Conservation (phyloP, 371 early-diverging fungal species). For the Mucor plumbeus region DNA sequence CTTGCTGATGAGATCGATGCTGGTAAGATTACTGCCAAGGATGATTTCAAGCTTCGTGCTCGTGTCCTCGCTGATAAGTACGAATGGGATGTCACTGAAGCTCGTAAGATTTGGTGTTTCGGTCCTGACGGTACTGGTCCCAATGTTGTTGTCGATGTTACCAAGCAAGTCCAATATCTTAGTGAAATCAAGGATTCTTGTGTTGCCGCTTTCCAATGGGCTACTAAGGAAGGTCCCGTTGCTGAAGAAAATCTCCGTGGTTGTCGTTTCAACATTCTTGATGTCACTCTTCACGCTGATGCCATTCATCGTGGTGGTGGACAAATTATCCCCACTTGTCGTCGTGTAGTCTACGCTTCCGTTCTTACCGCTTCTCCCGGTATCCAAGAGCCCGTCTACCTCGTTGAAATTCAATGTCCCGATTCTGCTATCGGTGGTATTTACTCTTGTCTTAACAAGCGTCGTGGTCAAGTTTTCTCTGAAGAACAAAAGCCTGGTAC, state of each 20-base stretch:
- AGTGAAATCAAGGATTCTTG: constrained; percentile 99
- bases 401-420: constrained; percentile 98
- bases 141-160: constrained; percentile 96
- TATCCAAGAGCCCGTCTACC: constrained; percentile 99
- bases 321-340: constrained; percentile 93
- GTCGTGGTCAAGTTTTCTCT: constrained; percentile 97
- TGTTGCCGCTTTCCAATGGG: constrained; percentile 95
- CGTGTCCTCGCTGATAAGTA: constrained; percentile 92
- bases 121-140: constrained; percentile 97
- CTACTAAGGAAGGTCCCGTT: constrained; percentile 93
- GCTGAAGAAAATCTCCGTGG: constrained; percentile 93
- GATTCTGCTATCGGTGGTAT: constrained; percentile 97
- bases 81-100: constrained; percentile 97
- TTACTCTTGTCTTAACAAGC: constrained; percentile 95
- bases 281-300: constrained; percentile 99
- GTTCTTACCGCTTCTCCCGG: constrained; percentile 34
- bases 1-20: constrained; percentile 85
- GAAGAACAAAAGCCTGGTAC: constrained; percentile 96
- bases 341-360: constrained; percentile 96
- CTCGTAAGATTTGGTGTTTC: constrained; percentile 99
- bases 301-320: constrained; percentile 99
- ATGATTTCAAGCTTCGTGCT: constrained; percentile 97
- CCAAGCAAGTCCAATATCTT: constrained; percentile 99
- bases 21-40: constrained; percentile 90
- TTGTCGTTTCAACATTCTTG: constrained; percentile 97